Evolutionary conservation across 2,329 filamentous ascomycete genomes (phyloP).

Genomic region (Hypoxylon sp.): DNA sequence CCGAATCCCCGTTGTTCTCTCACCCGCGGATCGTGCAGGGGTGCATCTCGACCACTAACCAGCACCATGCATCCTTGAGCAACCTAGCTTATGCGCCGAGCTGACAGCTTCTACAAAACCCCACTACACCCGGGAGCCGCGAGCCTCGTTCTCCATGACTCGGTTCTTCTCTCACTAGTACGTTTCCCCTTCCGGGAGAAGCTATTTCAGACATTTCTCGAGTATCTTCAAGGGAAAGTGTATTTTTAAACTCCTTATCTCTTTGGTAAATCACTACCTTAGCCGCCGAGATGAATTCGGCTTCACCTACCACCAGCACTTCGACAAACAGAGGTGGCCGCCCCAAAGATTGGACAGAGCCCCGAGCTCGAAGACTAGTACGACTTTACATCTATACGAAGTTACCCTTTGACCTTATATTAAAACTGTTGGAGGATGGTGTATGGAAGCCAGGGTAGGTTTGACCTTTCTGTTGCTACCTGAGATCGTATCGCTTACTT

Average conservation of each 20-base stretch:
- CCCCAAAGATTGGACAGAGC: conserved; percentile 70
- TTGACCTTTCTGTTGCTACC: conserved; percentile 11
- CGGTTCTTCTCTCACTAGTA: conserved; percentile 30
- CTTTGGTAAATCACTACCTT: neutral
- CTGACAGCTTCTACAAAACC: conserved; percentile 35
- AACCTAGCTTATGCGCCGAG: conserved; percentile 23
- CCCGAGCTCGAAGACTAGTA: conserved; percentile 67
- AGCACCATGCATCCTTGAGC: neutral
- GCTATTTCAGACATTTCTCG: conserved; percentile 29
- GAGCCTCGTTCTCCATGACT: conserved; percentile 38
- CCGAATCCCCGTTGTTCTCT: conserved; percentile 21
- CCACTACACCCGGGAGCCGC: conserved; percentile 37
- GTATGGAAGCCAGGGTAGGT: conserved; percentile 64
- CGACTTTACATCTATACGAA: conserved; percentile 72
- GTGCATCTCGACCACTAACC: conserved; percentile 15
- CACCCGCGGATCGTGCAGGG: conserved; percentile 22
- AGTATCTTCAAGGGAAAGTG: conserved; percentile 5
- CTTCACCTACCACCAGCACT: conserved; percentile 50
- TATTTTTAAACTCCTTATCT: neutral
- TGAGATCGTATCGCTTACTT: conserved; percentile 33
- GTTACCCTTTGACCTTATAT: conserved; percentile 66
- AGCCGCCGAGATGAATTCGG: conserved; percentile 47
- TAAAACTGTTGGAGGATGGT: conserved; percentile 63
- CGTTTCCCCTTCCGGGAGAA: conserved; percentile 21
- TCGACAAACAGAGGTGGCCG: conserved; percentile 61